phyloP scores from a whole-genome alignment of 2,329 filamentous ascomycete species.

The Diplodia seriata region DNA sequence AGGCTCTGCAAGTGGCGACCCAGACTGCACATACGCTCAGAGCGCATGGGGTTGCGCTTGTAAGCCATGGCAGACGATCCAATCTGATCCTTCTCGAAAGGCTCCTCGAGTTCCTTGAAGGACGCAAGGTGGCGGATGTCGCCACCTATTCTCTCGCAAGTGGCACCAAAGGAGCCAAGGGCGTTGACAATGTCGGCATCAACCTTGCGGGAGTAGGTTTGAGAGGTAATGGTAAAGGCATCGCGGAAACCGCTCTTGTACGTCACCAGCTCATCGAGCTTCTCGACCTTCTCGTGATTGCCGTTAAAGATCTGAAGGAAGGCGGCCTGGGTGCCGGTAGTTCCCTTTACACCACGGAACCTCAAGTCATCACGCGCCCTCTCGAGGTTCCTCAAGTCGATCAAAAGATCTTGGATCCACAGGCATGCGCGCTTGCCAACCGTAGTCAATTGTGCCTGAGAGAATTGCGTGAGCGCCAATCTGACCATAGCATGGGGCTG shows the following conservation, averaged over 20 bases:
- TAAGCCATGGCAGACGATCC: conserved; percentile 68
- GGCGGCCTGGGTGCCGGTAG: conserved; percentile 66
- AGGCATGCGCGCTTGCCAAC: conserved; percentile 73
- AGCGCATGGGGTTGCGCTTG: conserved; percentile 68
- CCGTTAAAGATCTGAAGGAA: conserved; percentile 74
- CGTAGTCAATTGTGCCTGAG: conserved; percentile 62
- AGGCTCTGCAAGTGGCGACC: conserved; percentile 63
- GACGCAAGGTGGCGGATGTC: conserved; percentile 77
- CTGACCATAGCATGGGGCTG: conserved; percentile 26
- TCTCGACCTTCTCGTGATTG: conserved; percentile 66
- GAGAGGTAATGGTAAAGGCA: conserved; percentile 70
- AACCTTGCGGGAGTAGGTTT: conserved; percentile 82
- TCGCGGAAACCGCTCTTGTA: conserved; percentile 69
- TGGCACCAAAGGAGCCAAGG: conserved; percentile 79
- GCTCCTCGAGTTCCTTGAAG: conserved; percentile 86
- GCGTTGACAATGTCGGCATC: conserved; percentile 82
- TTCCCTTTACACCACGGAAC: conserved; percentile 70
- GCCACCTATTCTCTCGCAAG: conserved; percentile 74
- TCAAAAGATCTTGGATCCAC: conserved; percentile 75
- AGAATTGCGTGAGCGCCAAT: conserved; percentile 42
- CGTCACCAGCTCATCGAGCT: conserved; percentile 68
- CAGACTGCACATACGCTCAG: conserved; percentile 66
- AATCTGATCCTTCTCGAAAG: conserved; percentile 81
- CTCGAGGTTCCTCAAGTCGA: conserved; percentile 78
- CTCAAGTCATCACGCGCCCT: conserved; percentile 70